These are phyloP conservation scores for Aspergillus carlsbadensis DNA, from an alignment of 495 filamentous ascomycete species.

Conservation along the genomic window DNA sequence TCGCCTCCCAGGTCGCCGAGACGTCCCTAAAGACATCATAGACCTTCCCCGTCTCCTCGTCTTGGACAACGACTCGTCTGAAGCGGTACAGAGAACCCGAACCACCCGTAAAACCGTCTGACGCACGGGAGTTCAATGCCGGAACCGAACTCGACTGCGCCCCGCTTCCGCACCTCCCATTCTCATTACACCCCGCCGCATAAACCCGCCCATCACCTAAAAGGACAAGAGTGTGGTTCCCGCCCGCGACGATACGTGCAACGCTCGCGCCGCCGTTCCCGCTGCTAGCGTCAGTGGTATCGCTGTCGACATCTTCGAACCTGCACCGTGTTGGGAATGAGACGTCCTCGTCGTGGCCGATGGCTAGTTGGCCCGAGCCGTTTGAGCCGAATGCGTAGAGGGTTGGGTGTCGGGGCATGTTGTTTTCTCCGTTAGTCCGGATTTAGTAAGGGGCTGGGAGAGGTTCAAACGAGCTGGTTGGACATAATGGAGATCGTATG, in stretches of 20 bases:
- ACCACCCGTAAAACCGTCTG: no score
- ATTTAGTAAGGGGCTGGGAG: background rate
- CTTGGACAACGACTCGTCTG: constrained; percentile 24
- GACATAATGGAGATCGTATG: no score
- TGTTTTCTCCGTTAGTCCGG: background rate
- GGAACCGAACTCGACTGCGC: background rate
- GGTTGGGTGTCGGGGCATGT: constrained; percentile 24
- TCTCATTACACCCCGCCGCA: constrained; percentile 58
- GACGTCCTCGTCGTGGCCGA: constrained; percentile 73
- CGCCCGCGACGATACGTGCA: constrained; percentile 63
- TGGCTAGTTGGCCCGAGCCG: constrained; percentile 79
- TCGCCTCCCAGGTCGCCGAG: constrained; percentile 77
- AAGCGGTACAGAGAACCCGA: constrained; percentile 16
- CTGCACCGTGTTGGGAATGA: constrained; percentile 62
- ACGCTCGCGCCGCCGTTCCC: constrained; percentile 12
- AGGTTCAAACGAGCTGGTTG: background rate
- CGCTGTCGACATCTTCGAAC: constrained; percentile 27
- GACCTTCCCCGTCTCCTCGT: constrained; percentile 3
- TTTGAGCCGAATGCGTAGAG: constrained; percentile 92
- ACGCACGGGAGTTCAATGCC: no score
- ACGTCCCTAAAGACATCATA: constrained; percentile 31
- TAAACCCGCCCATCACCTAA: constrained; percentile 56
- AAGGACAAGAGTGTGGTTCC: constrained; percentile 83
- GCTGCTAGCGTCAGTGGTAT: constrained; percentile 12
- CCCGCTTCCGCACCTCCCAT: constrained; percentile 42